Base-by-base conservation (phyloP, 805 yeast species). In the Lachancea fermentati region DNA sequence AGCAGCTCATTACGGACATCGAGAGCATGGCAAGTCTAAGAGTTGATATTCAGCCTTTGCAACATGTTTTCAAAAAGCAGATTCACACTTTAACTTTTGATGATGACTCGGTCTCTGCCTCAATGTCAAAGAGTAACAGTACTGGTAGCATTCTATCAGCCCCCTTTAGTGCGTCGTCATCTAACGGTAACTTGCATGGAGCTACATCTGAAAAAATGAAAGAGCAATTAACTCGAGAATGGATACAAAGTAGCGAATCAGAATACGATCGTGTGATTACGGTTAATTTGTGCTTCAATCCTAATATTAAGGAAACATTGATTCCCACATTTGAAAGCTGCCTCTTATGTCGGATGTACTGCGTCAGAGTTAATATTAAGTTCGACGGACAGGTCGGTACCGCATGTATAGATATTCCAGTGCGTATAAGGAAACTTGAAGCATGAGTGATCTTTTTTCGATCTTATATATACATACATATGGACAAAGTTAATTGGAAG, bases 271-370 rank as follows among this genome's bases (percentile, higher is more conserved):
- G 55, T 22, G 47, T 46, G 9, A 30, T 78, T 3, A 54, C 54
- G 2, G 51, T 76, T 3, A 74, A 75, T 14, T 49, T 78, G 38
- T 58, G 63, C 25, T 57, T 71, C 15, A 48, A 58, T 24, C 67
- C 69, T 34, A 71, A 72, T 39, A 65, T 72, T 29, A 62, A 61
- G 35, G 68, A 73, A 35, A 76, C 79, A 1, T 55, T 81, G 40
- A 55, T 77, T 13, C 87, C 87, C 1, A 71, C 71, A 40, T 81
- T 80, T 56, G 85, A 80, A 49, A 72, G 71, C 36, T 81, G 87
- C 57, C 59, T 76, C 41, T 65, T 79, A n/a, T 72, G 80, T 3
- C 67, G 87, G 52, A 57, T 72, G 13, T 80, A 81, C 54, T 67
- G 74, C 44, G 58, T 78, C 38, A 72, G 78, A 41, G 67, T 76